Conservation (phyloP, 768 basidiomycete species). For the Leccinum subtestaceum region DNA sequence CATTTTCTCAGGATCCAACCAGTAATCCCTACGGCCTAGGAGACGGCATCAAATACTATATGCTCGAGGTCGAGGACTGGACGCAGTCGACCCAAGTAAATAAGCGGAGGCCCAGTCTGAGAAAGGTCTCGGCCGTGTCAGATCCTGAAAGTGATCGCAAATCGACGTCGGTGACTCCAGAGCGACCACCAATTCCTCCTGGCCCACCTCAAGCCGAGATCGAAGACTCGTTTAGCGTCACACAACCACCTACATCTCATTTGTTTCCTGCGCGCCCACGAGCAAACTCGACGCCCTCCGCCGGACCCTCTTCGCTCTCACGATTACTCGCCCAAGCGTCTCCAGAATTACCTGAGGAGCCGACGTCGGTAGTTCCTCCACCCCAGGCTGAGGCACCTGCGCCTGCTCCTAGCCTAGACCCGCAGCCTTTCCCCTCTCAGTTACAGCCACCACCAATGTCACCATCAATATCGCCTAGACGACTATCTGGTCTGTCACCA, state of each 20-base stretch:
- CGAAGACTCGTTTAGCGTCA: constrained; percentile 66
- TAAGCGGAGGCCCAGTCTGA: constrained; percentile 54
- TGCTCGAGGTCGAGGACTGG: constrained; percentile 94
- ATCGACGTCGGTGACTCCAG: constrained; percentile 8
- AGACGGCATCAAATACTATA: constrained; percentile 88
- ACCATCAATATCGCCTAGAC: constrained; percentile 2
- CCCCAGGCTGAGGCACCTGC: constrained; percentile 33
- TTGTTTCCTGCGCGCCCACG: constrained; percentile 63
- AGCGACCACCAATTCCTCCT: constrained; percentile 38
- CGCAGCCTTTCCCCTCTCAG: constrained; percentile 21
- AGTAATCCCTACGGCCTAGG: constrained; percentile 89
- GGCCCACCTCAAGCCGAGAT: constrained; percentile 68
- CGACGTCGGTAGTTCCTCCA: constrained; percentile 26
- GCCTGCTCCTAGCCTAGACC: constrained; percentile 13
- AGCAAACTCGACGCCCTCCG: constrained; percentile 63
- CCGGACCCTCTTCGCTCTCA: constrained; percentile 77
- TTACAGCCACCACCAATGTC: constrained; percentile 35
- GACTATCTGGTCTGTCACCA: constrained; percentile 2
- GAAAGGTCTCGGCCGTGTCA: constrained; percentile 43
- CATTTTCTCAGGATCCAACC: constrained; percentile 56
- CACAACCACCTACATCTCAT: constrained; percentile 64
- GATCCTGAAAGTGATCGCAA: constrained; percentile 42
- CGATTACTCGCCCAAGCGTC: constrained; percentile 75
- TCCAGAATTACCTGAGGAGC: constrained; percentile 35
- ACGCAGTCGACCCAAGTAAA: constrained; percentile 65